A percentile compares a stretch with the other conserved stretches of the same genome.
Conservation (phyloP, 768 basidiomycete species). For the Galerina sulciceps region DNA sequence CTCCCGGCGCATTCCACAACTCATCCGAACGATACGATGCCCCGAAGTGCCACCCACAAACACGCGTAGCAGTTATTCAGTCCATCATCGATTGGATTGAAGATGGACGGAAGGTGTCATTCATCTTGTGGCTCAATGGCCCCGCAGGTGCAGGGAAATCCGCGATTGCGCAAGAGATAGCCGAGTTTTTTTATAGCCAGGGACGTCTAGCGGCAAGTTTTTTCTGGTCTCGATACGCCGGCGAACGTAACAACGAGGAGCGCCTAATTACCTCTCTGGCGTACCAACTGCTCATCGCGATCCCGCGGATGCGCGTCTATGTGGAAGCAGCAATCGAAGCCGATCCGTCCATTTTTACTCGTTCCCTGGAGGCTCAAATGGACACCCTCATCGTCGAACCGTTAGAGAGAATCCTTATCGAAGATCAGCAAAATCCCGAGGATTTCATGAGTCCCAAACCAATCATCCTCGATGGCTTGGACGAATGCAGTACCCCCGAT, state of each 20-base stretch:
- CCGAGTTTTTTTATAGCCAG: slow-evolving; percentile 1
- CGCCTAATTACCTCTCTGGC: slow-evolving; percentile 14
- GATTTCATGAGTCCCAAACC: background rate
- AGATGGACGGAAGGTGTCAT: background rate
- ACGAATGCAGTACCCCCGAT: slow-evolving; percentile 18
- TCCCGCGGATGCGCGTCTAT: background rate
- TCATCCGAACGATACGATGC: slow-evolving; percentile 8
- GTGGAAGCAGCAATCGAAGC: background rate
- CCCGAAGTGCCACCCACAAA: slow-evolving; percentile 18
- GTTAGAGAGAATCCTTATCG: background rate
- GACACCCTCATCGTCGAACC: slow-evolving; percentile 12
- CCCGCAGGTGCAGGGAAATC: slow-evolving; percentile 24
- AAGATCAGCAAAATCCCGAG: background rate
- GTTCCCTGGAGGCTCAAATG: slow-evolving; percentile 6
- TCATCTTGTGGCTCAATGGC: slow-evolving; percentile 21
- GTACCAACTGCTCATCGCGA: slow-evolving; percentile 10
- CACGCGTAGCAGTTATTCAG: slow-evolving; percentile 9
- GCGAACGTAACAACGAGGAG: background rate
- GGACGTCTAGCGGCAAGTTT: slow-evolving; percentile 11
- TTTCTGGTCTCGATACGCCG: slow-evolving; percentile 15
- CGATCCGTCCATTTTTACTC: slow-evolving; percentile 9
- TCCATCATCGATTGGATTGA: slow-evolving; percentile 10
- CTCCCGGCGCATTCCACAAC: slow-evolving; percentile 8
- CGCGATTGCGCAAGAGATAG: slow-evolving; percentile 17
- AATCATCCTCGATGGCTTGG: slow-evolving; percentile 23